Evolutionary conservation across 139 green algal genomes (phyloP), one percentile per base, ranked within the genome.

Genomic region (Chlorella sp.): DNA sequence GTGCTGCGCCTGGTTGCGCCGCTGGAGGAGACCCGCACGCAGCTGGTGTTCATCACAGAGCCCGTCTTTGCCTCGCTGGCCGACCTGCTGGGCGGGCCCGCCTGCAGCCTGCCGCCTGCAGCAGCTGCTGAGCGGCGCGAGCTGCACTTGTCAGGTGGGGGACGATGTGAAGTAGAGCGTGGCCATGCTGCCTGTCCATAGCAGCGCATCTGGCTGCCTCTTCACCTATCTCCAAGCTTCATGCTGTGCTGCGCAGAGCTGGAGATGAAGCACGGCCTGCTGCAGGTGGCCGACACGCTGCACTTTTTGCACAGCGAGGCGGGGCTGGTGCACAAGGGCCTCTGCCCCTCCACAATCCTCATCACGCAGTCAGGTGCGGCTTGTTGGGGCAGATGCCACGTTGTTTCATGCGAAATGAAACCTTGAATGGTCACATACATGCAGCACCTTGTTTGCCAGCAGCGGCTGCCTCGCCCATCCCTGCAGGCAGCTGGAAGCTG

Each of bases 1-100:
- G 46, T 93, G 7, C 34, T 93, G 82, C 69, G 85, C 36, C 69
- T 98, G 73, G 67, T 98, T 0, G 90, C 95, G 81, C 90, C 94
- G 4, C 87, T 98, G 73, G 96, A 98, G 85, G 96, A 98, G 87
- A 96, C 88, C 0, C 58, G 85, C 28, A 86, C 72, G 19, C 89
- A 96, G 86, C 90, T 98, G 87, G 86, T 97, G 1, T 87, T 98
- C 36, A 93, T 98, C 3, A 98, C 94, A 1, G 95, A 98, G 89
- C 85, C 92, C 5, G 75, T 98, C 5, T 84, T 94, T 70, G 88
- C 88, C 30, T 96, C 93, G 1, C 82, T 95, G 1, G 74, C 73
- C 9, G 93, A 97, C 83, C 38, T 95, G 62, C 84, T 97, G 32
- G 80, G 51, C n/a, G 28, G 73, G 73, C 73, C 48, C 30, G 46